Percentiles rank a stretch among this genome's conserved stretches.
phyloP scores from a whole-genome alignment of 768 basidiomycete species.

The Imleria badia region DNA sequence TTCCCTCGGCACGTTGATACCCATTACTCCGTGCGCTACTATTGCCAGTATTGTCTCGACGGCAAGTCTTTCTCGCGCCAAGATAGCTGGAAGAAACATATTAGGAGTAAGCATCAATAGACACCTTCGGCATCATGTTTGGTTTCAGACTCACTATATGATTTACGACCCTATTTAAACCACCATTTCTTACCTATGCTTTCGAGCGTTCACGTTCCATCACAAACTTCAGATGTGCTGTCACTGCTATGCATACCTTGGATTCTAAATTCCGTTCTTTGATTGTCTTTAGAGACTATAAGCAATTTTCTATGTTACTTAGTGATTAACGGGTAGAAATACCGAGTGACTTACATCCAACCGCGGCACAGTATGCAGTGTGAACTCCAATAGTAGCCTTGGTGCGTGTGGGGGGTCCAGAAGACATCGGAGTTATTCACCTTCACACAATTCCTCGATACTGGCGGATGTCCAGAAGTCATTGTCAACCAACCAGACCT shows the following conservation, averaged over 20 bases:
- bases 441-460: too few species aligned
- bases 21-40: slow-evolving; percentile 17
- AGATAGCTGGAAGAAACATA: slow-evolving; percentile 18
- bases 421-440: too few species aligned
- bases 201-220: neutral
- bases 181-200: neutral
- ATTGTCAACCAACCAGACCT: too few species aligned
- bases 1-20: slow-evolving; percentile 19
- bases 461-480: too few species aligned
- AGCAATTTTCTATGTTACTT: neutral
- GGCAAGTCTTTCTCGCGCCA: slow-evolving; percentile 21
- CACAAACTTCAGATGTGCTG: too few species aligned
- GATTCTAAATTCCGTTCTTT: neutral
- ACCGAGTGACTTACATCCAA: neutral
- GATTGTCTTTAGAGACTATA: neutral
- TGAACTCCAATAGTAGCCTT: too few species aligned
- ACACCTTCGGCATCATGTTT: neutral
- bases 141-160: neutral
- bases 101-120: slow-evolving; percentile 8
- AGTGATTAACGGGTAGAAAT: too few species aligned
- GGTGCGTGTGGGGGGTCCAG: too few species aligned
- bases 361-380: too few species aligned
- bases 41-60: slow-evolving; percentile 11
- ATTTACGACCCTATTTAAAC: neutral
- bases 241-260: too few species aligned